Percentiles rank a stretch among this genome's conserved stretches.
Evolutionary conservation across 805 yeast species (phyloP).

Genomic region (Metschnikowia baotianmanensis): DNA sequence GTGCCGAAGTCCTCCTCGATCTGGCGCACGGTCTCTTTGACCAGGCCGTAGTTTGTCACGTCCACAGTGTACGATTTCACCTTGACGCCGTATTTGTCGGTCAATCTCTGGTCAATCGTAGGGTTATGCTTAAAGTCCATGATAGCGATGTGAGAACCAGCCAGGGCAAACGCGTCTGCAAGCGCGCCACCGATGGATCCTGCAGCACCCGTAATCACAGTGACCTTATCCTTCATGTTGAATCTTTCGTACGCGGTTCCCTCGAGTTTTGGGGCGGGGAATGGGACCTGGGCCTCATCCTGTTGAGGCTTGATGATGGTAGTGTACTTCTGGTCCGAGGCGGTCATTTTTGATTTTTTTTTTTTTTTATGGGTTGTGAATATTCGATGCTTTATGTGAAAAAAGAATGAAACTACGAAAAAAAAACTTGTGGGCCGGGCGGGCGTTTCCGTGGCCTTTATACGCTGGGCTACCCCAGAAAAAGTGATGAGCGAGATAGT

Average conservation of each 20-base stretch:
- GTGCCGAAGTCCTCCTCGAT: constrained; percentile 70
- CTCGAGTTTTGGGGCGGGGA: constrained; percentile 14
- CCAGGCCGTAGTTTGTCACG: constrained; percentile 48
- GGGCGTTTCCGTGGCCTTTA: neutral
- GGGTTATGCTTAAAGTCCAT: constrained; percentile 37
- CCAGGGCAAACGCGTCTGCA: constrained; percentile 46
- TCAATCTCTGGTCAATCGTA: constrained; percentile 26
- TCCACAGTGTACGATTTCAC: constrained; percentile 65
- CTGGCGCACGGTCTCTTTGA: constrained; percentile 47
- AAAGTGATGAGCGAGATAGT: neutral
- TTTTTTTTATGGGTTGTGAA: neutral
- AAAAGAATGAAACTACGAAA: neutral
- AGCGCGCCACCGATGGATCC: constrained; percentile 32
- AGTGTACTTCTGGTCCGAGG: constrained; percentile 11
- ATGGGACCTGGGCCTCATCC: constrained; percentile 18
- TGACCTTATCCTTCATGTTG: constrained; percentile 23
- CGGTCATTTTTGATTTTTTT: neutral
- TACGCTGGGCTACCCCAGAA: constrained; percentile 2
- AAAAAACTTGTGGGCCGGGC: neutral
- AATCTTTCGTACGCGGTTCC: constrained; percentile 20
- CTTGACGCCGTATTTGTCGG: constrained; percentile 53
- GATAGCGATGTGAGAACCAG: constrained; percentile 56
- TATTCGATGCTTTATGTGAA: neutral
- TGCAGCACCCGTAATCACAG: constrained; percentile 31
- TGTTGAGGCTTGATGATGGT: constrained; percentile 20